These are phyloP conservation scores for Trypanosoma caninum DNA, from an alignment of 208 protist species.

Conservation along the genomic window DNA sequence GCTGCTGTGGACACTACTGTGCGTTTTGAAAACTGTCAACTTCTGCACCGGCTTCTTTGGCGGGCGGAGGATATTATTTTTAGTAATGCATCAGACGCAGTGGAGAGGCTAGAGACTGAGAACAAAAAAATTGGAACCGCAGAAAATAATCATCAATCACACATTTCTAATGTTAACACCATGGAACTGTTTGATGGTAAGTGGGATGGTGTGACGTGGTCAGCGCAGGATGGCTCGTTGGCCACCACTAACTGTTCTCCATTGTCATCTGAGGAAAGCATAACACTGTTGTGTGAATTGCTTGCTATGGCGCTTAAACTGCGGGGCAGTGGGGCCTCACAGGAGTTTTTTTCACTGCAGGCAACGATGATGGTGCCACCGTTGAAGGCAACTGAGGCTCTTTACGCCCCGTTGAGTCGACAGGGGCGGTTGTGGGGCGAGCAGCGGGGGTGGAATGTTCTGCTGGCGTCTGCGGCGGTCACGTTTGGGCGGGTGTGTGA, in stretches of 20 bases:
- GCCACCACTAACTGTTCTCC: neutral
- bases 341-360: slow-evolving; percentile 5
- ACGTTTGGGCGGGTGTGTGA: slow-evolving; percentile 3
- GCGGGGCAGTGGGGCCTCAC: neutral
- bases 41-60: slow-evolving; percentile 13
- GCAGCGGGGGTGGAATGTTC: slow-evolving; percentile 13
- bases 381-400: slow-evolving; percentile 6
- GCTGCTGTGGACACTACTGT: neutral
- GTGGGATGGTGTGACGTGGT: neutral
- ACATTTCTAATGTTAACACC: neutral
- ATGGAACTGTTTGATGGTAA: slow-evolving; percentile 16
- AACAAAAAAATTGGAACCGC: neutral
- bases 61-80: slow-evolving; percentile 22
- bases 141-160: neutral
- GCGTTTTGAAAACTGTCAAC: neutral
- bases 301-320: slow-evolving; percentile 14
- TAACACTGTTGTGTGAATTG: slow-evolving; percentile 16
- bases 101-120: neutral
- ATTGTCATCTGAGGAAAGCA: slow-evolving; percentile 4
- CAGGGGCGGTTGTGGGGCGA: slow-evolving; percentile 19
- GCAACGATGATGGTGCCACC: slow-evolving; percentile 1
- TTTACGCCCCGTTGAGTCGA: slow-evolving; percentile 9
- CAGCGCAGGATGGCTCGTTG: neutral
- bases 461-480: slow-evolving; percentile 4
- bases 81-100: neutral